These are phyloP conservation scores for Apocynum venetum DNA, from an alignment of 257 asterid genomes.

Conservation along the genomic window DNA sequence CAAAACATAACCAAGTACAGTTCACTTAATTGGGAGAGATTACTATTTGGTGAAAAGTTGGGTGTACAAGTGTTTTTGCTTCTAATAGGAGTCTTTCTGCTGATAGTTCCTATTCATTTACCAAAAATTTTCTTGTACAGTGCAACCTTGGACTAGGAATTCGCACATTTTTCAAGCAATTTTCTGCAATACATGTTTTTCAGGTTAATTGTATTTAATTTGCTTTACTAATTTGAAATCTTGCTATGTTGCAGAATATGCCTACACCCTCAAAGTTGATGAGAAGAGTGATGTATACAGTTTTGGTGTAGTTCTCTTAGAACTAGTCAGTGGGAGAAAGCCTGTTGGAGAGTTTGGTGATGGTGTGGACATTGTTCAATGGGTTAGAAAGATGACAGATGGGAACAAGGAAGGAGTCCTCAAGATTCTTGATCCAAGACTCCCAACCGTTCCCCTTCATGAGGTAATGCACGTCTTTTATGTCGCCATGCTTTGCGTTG, in stretches of 20 bases:
- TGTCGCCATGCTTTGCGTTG: slow-evolving; percentile 94
- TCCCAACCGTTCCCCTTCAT: slow-evolving; percentile 68
- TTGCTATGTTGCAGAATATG: slow-evolving; percentile 53
- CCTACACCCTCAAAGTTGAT: slow-evolving; percentile 92
- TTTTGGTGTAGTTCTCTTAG: slow-evolving; percentile 86
- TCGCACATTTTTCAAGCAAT: neutral
- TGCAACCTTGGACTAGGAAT: neutral
- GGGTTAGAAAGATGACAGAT: slow-evolving; percentile 85
- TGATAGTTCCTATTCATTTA: neutral
- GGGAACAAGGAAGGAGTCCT: slow-evolving; percentile 80
- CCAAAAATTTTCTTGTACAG: neutral
- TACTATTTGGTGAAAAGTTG: slow-evolving; percentile 4
- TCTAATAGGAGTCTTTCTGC: neutral
- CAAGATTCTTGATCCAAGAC: slow-evolving; percentile 77
- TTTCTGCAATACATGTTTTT: neutral
- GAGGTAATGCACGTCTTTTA: slow-evolving; percentile 92
- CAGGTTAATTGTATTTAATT: neutral
- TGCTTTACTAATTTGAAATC: neutral
- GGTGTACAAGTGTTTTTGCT: neutral
- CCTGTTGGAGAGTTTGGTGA: slow-evolving; percentile 98
- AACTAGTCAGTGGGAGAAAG: slow-evolving; percentile 73
- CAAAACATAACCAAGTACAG: neutral
- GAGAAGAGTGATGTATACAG: slow-evolving; percentile 99
- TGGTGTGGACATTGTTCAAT: slow-evolving; percentile 95
- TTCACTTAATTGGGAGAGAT: neutral